These are phyloP conservation scores for Neonectria neomacrospora DNA, from an alignment of 2,329 filamentous ascomycete species.

Conservation along the genomic window DNA sequence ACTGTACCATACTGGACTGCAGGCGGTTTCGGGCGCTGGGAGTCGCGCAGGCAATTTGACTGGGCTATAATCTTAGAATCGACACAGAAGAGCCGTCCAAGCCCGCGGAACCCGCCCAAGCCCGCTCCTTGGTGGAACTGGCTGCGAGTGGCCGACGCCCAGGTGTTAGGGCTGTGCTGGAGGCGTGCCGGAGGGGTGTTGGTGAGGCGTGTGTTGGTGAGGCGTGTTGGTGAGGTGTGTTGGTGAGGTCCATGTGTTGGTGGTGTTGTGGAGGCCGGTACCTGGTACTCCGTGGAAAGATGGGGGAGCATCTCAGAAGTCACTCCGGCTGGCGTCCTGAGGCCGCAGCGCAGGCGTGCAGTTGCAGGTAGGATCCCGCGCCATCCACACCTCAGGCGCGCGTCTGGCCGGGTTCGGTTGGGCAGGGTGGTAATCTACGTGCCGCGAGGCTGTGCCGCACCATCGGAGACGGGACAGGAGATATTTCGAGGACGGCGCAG, in stretches of 20 bases:
- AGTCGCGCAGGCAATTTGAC: slow-evolving; percentile 11
- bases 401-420: not conserved
- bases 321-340: slow-evolving; percentile 1
- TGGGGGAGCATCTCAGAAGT: slow-evolving; percentile 17
- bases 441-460: slow-evolving; percentile 23
- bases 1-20: slow-evolving; percentile 34
- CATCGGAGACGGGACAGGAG: slow-evolving; percentile 9
- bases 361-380: not conserved
- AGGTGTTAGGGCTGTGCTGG: not conserved
- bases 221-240: not conserved
- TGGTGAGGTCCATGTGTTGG: too few species aligned
- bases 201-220: not conserved
- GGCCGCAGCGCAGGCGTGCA: not conserved
- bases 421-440: slow-evolving; percentile 14
- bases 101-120: slow-evolving; percentile 1
- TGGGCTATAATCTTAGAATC: slow-evolving; percentile 26
- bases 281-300: slow-evolving; percentile 24
- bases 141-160: slow-evolving; percentile 1
- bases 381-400: not conserved
- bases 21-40: slow-evolving; percentile 6
- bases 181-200: not conserved
- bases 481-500: slow-evolving; percentile 22
- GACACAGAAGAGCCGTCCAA: slow-evolving; percentile 1
- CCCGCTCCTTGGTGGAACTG: slow-evolving; percentile 14
- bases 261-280: not conserved